Percentiles rank a stretch among this genome's conserved stretches.
Evolutionary conservation across 2,329 filamentous ascomycete species (phyloP).

Genomic region (Hirsutella minnesotensis): DNA sequence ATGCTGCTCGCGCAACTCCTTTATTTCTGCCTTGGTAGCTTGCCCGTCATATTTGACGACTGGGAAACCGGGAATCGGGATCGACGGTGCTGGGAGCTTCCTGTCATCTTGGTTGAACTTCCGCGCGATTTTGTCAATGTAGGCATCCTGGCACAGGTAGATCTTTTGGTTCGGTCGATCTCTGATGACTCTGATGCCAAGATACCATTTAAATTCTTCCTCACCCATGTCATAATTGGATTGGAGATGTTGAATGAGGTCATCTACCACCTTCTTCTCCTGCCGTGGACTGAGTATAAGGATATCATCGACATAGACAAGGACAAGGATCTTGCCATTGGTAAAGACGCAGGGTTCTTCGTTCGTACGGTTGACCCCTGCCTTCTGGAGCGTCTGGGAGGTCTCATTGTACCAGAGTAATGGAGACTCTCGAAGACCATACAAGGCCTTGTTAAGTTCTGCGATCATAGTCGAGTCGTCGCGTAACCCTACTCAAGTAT

Average conservation of each 20-base stretch:
- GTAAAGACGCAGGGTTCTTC: not conserved
- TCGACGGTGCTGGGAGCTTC: not conserved
- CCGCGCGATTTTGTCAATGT: not conserved
- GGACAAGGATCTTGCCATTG: not conserved
- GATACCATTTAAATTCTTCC: constrained; percentile 1
- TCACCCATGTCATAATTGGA: not conserved
- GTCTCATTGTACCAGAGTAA: not conserved
- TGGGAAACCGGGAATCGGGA: not conserved
- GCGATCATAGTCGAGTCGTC: not conserved
- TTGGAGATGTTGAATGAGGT: not conserved
- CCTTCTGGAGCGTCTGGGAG: not conserved
- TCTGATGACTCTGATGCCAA: constrained; percentile 1
- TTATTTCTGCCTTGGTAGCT: not conserved
- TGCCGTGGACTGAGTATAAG: not conserved
- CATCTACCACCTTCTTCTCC: not conserved
- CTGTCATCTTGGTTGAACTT: not conserved
- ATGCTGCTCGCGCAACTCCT: not conserved
- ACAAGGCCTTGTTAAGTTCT: not conserved
- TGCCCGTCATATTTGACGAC: not conserved
- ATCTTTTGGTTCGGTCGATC: not conserved
- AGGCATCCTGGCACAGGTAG: not conserved
- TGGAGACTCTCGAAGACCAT: not conserved
- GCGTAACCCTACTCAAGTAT: not conserved
- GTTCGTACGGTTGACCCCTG: not conserved
- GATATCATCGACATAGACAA: no score